Evolutionary conservation across 371 early-diverging fungal species (phyloP).

Genomic region (Syncephalastrum monosporum): DNA sequence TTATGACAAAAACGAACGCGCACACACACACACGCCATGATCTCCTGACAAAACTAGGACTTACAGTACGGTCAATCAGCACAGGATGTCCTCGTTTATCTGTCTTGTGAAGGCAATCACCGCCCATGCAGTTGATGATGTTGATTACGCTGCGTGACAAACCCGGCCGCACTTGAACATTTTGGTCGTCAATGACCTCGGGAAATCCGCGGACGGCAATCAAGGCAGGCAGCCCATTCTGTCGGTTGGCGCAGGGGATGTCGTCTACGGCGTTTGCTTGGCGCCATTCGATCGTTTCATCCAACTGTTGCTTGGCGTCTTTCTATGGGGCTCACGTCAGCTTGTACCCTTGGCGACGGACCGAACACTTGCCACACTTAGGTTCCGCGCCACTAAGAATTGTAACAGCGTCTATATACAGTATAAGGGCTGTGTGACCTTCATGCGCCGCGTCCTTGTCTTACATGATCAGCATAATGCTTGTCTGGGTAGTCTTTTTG

Average conservation of each 20-base stretch:
- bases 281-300: slow-evolving; percentile 70
- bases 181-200: slow-evolving; percentile 57
- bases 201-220: slow-evolving; percentile 69
- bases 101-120: slow-evolving; percentile 78
- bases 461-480: no score
- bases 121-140: slow-evolving; percentile 66
- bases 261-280: slow-evolving; percentile 59
- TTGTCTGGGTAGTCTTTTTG: no score
- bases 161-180: slow-evolving; percentile 57
- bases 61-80: slow-evolving; percentile 77
- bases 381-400: slow-evolving; percentile 10
- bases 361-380: slow-evolving; percentile 4
- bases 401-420: slow-evolving; percentile 5
- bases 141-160: slow-evolving; percentile 62
- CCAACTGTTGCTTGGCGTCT: slow-evolving; percentile 64
- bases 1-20: no score
- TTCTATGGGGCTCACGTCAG: slow-evolving; percentile 25
- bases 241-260: slow-evolving; percentile 60
- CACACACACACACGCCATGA: no score
- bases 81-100: slow-evolving; percentile 79
- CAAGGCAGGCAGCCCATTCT: slow-evolving; percentile 63
- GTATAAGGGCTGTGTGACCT: no score
- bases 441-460: no score
- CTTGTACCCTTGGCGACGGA: background rate
- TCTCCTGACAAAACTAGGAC: background rate